phyloP scores from a whole-genome alignment of 2,329 filamentous ascomycete species.

The Pseudophaeomoniella oleicola region DNA sequence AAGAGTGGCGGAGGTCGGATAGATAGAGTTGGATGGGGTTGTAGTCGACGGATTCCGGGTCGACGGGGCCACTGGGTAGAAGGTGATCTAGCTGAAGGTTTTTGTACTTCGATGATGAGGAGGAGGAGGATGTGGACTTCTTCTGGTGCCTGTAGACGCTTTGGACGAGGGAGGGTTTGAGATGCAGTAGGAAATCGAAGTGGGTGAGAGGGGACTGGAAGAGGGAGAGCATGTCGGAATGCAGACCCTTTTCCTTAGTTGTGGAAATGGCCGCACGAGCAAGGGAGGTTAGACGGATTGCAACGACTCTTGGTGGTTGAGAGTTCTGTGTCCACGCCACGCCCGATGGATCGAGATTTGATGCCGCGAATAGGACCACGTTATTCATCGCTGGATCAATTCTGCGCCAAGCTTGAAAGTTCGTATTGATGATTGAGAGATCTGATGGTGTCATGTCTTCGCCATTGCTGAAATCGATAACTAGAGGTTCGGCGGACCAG shows the following conservation, averaged over 20 bases:
- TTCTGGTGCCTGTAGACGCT: constrained; percentile 14
- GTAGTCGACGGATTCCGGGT: constrained; percentile 32
- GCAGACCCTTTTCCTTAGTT: constrained; percentile 35
- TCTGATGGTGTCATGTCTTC: constrained; percentile 48
- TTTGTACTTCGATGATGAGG: constrained; percentile 45
- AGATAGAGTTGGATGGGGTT: constrained; percentile 51
- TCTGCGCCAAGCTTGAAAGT: constrained; percentile 71
- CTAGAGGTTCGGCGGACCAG: constrained; percentile 70
- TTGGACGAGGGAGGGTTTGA: constrained; percentile 35
- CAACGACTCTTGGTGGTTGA: constrained; percentile 65
- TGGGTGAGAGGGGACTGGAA: constrained; percentile 62
- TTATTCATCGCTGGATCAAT: constrained; percentile 81
- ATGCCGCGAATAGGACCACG: constrained; percentile 66
- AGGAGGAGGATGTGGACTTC: background rate
- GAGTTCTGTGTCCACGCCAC: constrained; percentile 60
- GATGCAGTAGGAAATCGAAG: constrained; percentile 73
- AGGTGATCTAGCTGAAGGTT: constrained; percentile 54
- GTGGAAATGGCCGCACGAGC: constrained; percentile 60
- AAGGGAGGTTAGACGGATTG: constrained; percentile 66
- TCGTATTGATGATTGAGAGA: constrained; percentile 48
- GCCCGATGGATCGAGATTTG: constrained; percentile 62
- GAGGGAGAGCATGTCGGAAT: constrained; percentile 23
- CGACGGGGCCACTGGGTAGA: background rate
- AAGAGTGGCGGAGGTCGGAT: constrained; percentile 51
- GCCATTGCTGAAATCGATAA: constrained; percentile 53